phyloP scores from a whole-genome alignment of 768 basidiomycete genomes.

The Tephrocybe sp. region DNA sequence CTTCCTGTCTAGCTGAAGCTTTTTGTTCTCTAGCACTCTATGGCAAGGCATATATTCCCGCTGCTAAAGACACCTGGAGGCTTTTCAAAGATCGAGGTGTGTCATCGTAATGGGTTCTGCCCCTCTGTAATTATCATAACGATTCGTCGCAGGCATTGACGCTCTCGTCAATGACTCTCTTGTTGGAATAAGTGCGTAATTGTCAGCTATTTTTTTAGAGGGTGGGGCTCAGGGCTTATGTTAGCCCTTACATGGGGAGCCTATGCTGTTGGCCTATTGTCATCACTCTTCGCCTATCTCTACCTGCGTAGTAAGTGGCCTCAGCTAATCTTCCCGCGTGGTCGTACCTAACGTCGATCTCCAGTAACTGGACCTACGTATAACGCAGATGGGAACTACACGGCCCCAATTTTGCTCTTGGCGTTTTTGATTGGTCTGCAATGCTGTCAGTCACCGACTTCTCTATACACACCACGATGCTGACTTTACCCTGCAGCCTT shows the following conservation, averaged over 20 bases:
- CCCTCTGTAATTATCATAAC: constrained; percentile 23
- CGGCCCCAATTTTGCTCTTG: constrained; percentile 74
- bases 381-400: constrained; percentile 73
- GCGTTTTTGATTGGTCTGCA: constrained; percentile 78
- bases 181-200: constrained; percentile 67
- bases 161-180: constrained; percentile 83
- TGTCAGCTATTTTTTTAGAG: background rate
- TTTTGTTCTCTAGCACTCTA: constrained; percentile 57
- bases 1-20: background rate
- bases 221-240: background rate
- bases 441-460: constrained; percentile 52
- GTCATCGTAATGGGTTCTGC: constrained; percentile 13
- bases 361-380: constrained; percentile 75
- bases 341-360: background rate
- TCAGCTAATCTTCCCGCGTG: too few relatives aligned
- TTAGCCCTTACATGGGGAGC: constrained; percentile 78
- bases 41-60: constrained; percentile 78
- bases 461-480: constrained; percentile 1
- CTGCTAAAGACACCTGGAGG: constrained; percentile 84
- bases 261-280: constrained; percentile 73
- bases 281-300: constrained; percentile 72
- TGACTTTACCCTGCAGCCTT: constrained; percentile 40
- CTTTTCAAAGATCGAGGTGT: constrained; percentile 70
- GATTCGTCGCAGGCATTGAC: constrained; percentile 50
- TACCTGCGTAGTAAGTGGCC: constrained; percentile 63